A percentile compares a stretch with the other conserved stretches of the same genome.
Conservation (phyloP, 129 eudicot species). For the Tagetes patula region DNA sequence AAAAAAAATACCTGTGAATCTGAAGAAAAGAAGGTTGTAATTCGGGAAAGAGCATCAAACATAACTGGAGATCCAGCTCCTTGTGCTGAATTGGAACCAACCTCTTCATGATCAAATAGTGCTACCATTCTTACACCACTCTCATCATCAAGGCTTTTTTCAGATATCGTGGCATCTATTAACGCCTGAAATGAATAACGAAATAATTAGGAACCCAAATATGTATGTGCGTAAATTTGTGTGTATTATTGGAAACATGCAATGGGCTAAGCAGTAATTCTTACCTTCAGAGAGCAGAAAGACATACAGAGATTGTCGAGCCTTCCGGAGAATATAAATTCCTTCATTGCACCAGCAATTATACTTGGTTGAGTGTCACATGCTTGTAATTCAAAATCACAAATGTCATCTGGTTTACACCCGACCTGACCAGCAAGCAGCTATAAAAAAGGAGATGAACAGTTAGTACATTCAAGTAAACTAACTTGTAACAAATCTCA, state of each 20-base stretch:
- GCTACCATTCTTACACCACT: conserved; percentile 93
- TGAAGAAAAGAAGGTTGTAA: conserved; percentile 65
- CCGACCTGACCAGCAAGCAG: conserved; percentile 68
- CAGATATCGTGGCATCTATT: conserved; percentile 70
- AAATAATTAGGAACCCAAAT: neutral
- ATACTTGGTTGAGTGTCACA: conserved; percentile 97
- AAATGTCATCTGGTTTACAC: conserved; percentile 80
- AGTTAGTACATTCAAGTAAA: conserved; percentile 17
- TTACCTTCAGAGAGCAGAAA: conserved; percentile 93
- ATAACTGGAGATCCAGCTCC: conserved; percentile 99
- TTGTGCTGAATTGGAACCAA: conserved; percentile 96
- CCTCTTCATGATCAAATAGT: conserved; percentile 94
- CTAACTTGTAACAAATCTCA: conserved; percentile 9
- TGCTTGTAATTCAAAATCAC: conserved; percentile 97
- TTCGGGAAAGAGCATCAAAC: conserved; percentile 88
- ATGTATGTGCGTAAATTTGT: neutral
- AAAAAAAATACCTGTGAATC: conserved; percentile 51
- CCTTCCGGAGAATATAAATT: conserved; percentile 91
- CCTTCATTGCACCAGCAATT: conserved; percentile 89
- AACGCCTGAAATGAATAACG: conserved; percentile 53
- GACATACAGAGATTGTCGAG: conserved; percentile 97
- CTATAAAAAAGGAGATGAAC: conserved; percentile 35
- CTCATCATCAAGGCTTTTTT: conserved; percentile 75
- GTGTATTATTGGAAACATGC: neutral
- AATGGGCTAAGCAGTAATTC: neutral